Evolutionary conservation across 176 grass and related monocot species (phyloP).

Genomic region (Musa schizocarpa): DNA sequence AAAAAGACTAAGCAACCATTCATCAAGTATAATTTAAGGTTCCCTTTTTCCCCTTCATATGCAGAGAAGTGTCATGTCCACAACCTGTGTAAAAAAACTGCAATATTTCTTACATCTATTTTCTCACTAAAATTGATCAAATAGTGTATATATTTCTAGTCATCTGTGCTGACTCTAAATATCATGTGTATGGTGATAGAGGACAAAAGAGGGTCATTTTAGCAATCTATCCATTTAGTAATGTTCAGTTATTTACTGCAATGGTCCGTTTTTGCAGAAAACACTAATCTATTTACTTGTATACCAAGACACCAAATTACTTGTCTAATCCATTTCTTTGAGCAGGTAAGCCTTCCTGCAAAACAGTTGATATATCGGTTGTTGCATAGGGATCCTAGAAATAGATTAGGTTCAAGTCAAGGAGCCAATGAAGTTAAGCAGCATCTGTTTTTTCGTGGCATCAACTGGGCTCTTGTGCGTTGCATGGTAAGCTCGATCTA

Average conservation of each 20-base stretch:
- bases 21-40: too few species aligned
- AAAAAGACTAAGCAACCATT: too few species aligned
- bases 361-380: slow-evolving; percentile 69
- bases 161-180: too few species aligned
- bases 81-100: too few species aligned
- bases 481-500: slow-evolving; percentile 30
- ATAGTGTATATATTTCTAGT: too few species aligned
- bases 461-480: slow-evolving; percentile 84
- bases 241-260: neutral
- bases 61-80: too few species aligned
- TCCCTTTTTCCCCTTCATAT: too few species aligned
- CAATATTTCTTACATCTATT: too few species aligned
- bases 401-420: slow-evolving; percentile 58
- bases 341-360: slow-evolving; percentile 55
- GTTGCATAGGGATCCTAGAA: slow-evolving; percentile 65
- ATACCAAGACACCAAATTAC: neutral
- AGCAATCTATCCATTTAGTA: neutral
- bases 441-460: slow-evolving; percentile 65
- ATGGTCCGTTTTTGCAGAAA: neutral
- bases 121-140: too few species aligned
- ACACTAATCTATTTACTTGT: neutral
- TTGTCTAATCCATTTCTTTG: neutral
- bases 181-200: too few species aligned
- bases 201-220: neutral
- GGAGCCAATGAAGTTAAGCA: slow-evolving; percentile 75